phyloP scores from a whole-genome alignment of 768 basidiomycete genomes.

The Rhodosporidiobolus odoratus region DNA sequence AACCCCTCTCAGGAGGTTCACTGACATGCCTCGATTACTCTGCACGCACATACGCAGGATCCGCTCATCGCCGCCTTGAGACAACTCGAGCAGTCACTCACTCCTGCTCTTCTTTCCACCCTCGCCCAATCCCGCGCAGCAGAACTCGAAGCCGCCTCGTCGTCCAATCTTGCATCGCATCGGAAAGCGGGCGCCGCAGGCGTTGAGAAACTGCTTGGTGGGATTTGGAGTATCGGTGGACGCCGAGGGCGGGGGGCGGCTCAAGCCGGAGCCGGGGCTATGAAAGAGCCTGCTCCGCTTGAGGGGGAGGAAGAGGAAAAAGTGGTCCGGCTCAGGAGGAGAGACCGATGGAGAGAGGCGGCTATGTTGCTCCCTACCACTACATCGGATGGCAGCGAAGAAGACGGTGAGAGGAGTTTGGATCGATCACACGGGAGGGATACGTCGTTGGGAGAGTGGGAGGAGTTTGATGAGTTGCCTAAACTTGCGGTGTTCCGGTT shows the following conservation, averaged over 20 bases:
- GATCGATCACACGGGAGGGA: background rate
- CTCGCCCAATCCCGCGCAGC: background rate
- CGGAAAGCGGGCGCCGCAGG: background rate
- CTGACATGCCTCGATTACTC: background rate
- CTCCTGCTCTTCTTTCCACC: background rate
- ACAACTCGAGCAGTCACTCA: background rate
- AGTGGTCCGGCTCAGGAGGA: background rate
- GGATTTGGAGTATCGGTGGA: background rate
- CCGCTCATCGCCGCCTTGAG: background rate
- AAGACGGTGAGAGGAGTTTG: background rate
- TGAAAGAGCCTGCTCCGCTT: no score
- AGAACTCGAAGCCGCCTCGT: background rate
- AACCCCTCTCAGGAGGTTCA: no score
- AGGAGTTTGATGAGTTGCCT: constrained; percentile 8
- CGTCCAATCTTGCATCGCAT: no score
- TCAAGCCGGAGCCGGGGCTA: no score
- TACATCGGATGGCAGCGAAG: background rate
- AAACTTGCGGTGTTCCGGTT: constrained; percentile 1
- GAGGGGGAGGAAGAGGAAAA: background rate
- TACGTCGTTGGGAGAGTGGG: constrained; percentile 13
- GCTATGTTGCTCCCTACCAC: background rate
- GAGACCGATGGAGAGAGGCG: constrained; percentile 13
- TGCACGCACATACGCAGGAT: no score
- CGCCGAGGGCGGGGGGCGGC: no score
- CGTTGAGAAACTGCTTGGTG: background rate